Conservation (phyloP, 352 stramenopile genomes). For the Phytophthora hybrid region DNA sequence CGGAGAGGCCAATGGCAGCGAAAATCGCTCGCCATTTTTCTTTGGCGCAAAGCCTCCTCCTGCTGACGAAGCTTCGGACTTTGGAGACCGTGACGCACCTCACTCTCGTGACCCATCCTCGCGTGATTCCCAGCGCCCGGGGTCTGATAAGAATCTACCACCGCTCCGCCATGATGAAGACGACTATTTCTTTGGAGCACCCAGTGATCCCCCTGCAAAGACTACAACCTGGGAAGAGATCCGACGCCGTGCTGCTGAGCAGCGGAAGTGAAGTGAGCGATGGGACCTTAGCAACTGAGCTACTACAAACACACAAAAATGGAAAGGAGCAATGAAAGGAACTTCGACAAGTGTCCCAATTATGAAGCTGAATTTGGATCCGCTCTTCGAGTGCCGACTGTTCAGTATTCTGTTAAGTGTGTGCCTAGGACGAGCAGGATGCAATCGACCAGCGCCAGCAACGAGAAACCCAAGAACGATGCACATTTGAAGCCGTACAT, state of each 20-base stretch:
- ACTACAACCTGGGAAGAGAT: constrained; percentile 85
- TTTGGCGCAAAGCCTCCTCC: constrained; percentile 45
- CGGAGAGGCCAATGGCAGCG: constrained; percentile 30
- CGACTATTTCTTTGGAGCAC: constrained; percentile 57
- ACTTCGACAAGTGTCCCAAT: background rate
- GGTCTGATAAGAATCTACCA: constrained; percentile 21
- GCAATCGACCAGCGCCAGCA: too few species aligned
- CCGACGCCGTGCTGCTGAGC: constrained; percentile 58
- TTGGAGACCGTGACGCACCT: constrained; percentile 30
- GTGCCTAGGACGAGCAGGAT: constrained; percentile 12
- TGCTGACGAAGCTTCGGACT: constrained; percentile 6
- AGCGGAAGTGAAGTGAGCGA: constrained; percentile 69
- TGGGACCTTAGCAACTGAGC: constrained; percentile 1
- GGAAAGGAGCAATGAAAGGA: background rate
- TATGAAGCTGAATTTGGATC: constrained; percentile 20
- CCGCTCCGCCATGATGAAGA: constrained; percentile 53
- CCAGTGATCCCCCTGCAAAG: constrained; percentile 40
- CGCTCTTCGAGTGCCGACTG: constrained; percentile 12
- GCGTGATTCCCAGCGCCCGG: constrained; percentile 14
- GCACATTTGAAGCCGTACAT: constrained; percentile 28
- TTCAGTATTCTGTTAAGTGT: constrained; percentile 9
- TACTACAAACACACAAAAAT: constrained; percentile 1
- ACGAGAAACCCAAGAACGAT: too few species aligned
- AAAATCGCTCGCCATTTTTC: constrained; percentile 56
- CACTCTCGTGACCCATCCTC: constrained; percentile 52